phyloP scores from a whole-genome alignment of 176 grass and related monocot genomes.

The Oropetium thomaeum region DNA sequence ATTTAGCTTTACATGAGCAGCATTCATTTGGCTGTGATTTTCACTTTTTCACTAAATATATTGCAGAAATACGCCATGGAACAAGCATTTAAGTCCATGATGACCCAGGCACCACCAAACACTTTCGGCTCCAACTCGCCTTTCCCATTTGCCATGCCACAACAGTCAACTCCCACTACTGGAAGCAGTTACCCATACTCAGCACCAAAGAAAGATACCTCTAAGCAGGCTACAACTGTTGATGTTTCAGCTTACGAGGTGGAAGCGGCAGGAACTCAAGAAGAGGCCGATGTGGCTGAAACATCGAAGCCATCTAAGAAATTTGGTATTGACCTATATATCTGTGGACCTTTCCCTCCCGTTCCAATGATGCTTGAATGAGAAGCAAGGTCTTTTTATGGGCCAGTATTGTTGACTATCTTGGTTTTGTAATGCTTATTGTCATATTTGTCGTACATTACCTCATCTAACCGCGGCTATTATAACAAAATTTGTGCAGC shows the following conservation, averaged over 20 bases:
- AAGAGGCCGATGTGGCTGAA: constrained; percentile 49
- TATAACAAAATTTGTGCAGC: constrained; percentile 50
- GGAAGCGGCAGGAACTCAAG: constrained; percentile 43
- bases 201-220: constrained; percentile 39
- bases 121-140: constrained; percentile 61
- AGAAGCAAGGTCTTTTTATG: neutral
- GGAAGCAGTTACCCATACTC: constrained; percentile 50
- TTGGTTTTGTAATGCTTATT: constrained; percentile 1
- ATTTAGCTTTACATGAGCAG: neutral
- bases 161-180: constrained; percentile 38
- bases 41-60: constrained; percentile 19
- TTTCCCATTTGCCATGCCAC: constrained; percentile 78
- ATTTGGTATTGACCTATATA: constrained; percentile 55
- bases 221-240: constrained; percentile 48
- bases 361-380: neutral
- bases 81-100: constrained; percentile 96
- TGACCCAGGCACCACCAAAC: constrained; percentile 68
- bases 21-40: constrained; percentile 14
- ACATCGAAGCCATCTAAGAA: constrained; percentile 59
- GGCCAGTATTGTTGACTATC: constrained; percentile 7
- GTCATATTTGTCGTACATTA: constrained; percentile 24
- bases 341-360: neutral
- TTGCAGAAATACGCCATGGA: constrained; percentile 75
- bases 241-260: constrained; percentile 69
- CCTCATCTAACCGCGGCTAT: constrained; percentile 8